Base-by-base conservation (phyloP, 495 filamentous ascomycete species). In the Friedmanniomyces endolithicus region DNA sequence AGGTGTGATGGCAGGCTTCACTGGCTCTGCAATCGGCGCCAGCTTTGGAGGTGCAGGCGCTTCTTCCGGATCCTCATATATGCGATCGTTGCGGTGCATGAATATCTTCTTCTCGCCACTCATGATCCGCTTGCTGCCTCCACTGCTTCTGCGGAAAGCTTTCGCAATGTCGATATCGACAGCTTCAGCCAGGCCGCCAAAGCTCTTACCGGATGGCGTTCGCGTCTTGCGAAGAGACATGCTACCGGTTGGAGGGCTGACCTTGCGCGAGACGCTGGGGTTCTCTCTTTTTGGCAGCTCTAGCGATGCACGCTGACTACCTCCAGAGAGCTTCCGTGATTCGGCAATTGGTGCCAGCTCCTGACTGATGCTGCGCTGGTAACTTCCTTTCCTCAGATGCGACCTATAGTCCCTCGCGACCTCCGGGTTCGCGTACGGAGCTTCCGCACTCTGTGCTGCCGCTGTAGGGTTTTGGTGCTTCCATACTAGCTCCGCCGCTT, bases 401-500 rank as follows among this genome's bases (percentile, higher is more conserved):
- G 75, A 67, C 50, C 71, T 78, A 69, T 81, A 87, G 22, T 72
- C 75, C 33, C 29, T 53, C 34, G n/a, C 2, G 9, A 22, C 24
- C 22, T 62, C 59, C 14, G 59, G 59, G 33, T 62, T 62, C 19
- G 45, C 24, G 61, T 65, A 87, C 22, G 83, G 78, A 11, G 80
- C 79, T 45, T 80, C 75, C 6, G 78, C 72, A 55, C 76, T 75
- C 45, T 70, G 72, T 20, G 69, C 70, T 0, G 78, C 74, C 24
- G 78, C 67, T 0, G 75, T 78, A 0, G 81, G 77, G 60, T 92
- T 79, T 60, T 85, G 79, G 63, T 95, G 88, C 64, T 81, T 82
- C 79, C 81, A 92, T 20, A 95, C 88, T 3, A 94, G 74, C 62
- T 94, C 85, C 2, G 87, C 84, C 0, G 89, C 89, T 66, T 95